These are phyloP conservation scores for Anethum foeniculum DNA, from an alignment of 140 eudicot genomes.

Conservation along the genomic window DNA sequence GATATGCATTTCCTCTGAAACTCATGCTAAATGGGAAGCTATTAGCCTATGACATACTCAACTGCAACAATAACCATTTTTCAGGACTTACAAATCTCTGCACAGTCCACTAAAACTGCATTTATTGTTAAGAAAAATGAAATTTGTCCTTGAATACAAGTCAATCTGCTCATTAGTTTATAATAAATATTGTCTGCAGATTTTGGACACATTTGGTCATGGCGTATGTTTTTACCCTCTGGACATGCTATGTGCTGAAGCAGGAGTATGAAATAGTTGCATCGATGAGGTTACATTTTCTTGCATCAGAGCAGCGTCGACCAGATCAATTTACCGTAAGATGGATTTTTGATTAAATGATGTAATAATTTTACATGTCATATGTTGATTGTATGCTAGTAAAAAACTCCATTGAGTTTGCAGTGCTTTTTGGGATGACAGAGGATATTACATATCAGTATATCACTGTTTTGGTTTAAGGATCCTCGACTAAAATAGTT, in stretches of 20 bases:
- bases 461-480: not conserved
- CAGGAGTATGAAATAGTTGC: constrained; percentile 65
- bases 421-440: not conserved
- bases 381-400: not conserved
- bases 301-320: constrained; percentile 65
- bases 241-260: constrained; percentile 71
- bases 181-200: constrained; percentile 27
- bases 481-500: not conserved
- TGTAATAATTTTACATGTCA: not conserved
- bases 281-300: constrained; percentile 64
- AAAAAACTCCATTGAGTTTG: not conserved
- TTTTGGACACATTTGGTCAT: constrained; percentile 74
- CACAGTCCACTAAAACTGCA: not conserved
- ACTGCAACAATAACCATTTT: not conserved
- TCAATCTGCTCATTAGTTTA: not conserved
- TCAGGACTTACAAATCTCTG: not conserved
- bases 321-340: constrained; percentile 91
- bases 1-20: not conserved
- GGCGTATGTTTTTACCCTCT: constrained; percentile 75
- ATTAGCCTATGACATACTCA: not conserved
- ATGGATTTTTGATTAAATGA: not conserved
- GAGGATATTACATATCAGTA: not conserved
- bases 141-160: not conserved
- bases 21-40: too few relatives aligned
- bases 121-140: not conserved